phyloP scores from a whole-genome alignment of 805 yeast species.

The Cyberlindnera meyerae region DNA sequence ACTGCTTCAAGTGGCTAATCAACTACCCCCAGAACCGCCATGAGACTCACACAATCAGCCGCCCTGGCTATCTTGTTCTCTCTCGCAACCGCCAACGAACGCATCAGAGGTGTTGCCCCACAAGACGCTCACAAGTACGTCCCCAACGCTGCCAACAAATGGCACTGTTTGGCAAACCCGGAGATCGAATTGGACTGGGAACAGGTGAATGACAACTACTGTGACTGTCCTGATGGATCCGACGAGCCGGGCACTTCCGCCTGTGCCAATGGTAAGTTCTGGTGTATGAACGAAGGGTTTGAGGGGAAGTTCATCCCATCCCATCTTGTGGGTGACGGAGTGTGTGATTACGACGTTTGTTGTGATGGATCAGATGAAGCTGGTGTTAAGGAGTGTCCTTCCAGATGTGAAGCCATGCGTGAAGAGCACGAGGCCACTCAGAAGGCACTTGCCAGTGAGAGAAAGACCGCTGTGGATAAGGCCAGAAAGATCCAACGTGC shows the following conservation, averaged over 20 bases:
- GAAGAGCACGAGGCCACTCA: constrained; percentile 14
- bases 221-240: constrained; percentile 97
- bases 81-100: background rate
- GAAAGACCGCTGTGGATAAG: constrained; percentile 18
- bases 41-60: background rate
- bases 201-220: constrained; percentile 80
- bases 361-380: constrained; percentile 93
- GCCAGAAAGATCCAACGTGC: constrained; percentile 17
- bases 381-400: constrained; percentile 22
- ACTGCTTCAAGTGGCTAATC: background rate
- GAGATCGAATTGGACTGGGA: constrained; percentile 52
- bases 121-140: constrained; percentile 38
- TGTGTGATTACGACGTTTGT: constrained; percentile 83
- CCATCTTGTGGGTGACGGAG: constrained; percentile 77
- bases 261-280: constrained; percentile 54
- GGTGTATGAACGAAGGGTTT: constrained; percentile 75
- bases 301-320: constrained; percentile 57
- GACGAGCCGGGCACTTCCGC: constrained; percentile 97
- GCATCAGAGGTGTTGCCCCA: constrained; percentile 21
- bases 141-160: constrained; percentile 48
- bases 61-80: background rate
- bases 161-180: constrained; percentile 69
- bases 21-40: background rate
- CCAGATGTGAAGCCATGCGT: constrained; percentile 27
- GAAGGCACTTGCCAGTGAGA: constrained; percentile 8